Evolutionary conservation across 768 basidiomycete genomes (phyloP).

Genomic region (Amanita fuliginea): DNA sequence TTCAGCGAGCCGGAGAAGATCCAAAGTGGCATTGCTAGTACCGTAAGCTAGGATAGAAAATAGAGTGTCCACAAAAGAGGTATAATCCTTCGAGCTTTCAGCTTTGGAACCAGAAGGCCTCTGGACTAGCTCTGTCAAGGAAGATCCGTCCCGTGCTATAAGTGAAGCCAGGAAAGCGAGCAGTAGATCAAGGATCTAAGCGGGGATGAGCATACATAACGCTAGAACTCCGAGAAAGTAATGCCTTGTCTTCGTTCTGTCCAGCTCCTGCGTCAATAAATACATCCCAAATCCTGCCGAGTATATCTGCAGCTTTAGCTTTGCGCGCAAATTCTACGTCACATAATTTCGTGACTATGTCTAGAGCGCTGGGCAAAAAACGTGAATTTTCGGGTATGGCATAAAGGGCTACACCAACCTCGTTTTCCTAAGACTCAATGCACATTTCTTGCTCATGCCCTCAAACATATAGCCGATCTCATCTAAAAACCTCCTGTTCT

Average conservation of each 20-base stretch:
- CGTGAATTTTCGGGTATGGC: background rate
- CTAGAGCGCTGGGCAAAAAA: constrained; percentile 46
- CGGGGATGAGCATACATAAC: background rate
- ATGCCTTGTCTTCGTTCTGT: constrained; percentile 42
- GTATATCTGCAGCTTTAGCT: constrained; percentile 69
- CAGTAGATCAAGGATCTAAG: constrained; percentile 54
- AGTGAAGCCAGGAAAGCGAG: constrained; percentile 53
- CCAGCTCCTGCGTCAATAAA: constrained; percentile 50
- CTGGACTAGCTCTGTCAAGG: constrained; percentile 45
- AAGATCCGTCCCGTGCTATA: constrained; percentile 45
- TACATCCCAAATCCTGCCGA: constrained; percentile 57
- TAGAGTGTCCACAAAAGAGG: constrained; percentile 28
- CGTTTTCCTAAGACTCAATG: constrained; percentile 48
- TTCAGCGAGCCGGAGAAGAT: constrained; percentile 29
- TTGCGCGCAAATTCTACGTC: constrained; percentile 68
- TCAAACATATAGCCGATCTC: constrained; percentile 82
- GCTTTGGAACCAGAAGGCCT: constrained; percentile 6
- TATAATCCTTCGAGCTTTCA: constrained; percentile 7
- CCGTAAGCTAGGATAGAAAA: constrained; percentile 27
- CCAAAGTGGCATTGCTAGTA: constrained; percentile 28
- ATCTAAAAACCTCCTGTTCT: constrained; percentile 69
- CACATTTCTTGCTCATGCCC: constrained; percentile 47
- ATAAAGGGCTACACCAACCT: constrained; percentile 32
- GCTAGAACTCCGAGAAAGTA: background rate
- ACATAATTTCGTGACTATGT: constrained; percentile 66